phyloP scores from a whole-genome alignment of 1,284 basidiomycete species.

The Trametes versicolor region DNA sequence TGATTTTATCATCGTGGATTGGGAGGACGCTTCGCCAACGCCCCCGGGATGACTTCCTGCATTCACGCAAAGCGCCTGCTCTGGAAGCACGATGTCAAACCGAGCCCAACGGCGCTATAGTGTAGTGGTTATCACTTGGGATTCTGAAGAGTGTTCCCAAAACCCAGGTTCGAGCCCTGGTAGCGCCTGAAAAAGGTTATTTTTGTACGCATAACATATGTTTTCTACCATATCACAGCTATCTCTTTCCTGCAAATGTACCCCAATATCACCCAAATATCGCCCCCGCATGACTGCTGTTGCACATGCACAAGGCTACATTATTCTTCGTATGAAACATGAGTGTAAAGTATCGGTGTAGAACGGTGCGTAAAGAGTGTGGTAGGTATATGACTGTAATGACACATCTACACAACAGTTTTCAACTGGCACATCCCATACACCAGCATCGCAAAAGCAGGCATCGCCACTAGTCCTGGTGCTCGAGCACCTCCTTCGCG shows the following conservation, averaged over 20 bases:
- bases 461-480: constrained; percentile 27
- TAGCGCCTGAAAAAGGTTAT: constrained; percentile 14
- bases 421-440: too few relatives aligned
- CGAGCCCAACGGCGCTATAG: constrained; percentile 19
- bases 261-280: too few relatives aligned
- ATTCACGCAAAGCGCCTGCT: background rate
- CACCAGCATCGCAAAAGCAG: too few relatives aligned
- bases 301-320: too few relatives aligned
- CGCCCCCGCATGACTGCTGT: too few relatives aligned
- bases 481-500: constrained; percentile 39
- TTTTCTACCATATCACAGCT: too few relatives aligned
- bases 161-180: constrained; percentile 32
- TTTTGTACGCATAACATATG: background rate
- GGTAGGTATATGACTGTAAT: too few relatives aligned
- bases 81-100: background rate
- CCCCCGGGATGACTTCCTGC: background rate
- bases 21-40: background rate
- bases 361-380: too few relatives aligned
- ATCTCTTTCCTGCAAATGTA: too few relatives aligned
- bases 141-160: constrained; percentile 30
- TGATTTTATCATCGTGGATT: constrained; percentile 23
- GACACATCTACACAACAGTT: too few relatives aligned
- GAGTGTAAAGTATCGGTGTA: too few relatives aligned
- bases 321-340: too few relatives aligned
- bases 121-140: constrained; percentile 30